phyloP scores from a whole-genome alignment of 768 basidiomycete species.

The Cytidiella melzeri region DNA sequence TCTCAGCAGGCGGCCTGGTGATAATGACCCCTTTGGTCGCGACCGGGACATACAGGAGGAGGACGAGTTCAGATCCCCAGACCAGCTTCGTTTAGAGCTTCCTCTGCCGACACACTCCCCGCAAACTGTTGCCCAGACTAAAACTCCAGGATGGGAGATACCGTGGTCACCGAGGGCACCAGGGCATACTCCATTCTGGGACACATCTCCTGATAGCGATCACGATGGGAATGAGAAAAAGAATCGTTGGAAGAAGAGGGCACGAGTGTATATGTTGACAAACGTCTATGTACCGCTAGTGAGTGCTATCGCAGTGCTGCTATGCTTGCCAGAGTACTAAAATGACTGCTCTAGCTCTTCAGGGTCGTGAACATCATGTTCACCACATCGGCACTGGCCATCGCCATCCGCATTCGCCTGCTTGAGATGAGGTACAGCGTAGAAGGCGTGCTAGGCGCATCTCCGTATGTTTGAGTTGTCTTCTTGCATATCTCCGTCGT shows the following conservation, averaged over 20 bases:
- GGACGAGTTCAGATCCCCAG: neutral
- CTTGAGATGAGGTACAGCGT: slow-evolving; percentile 44
- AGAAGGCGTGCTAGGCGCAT: slow-evolving; percentile 75
- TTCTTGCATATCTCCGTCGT: slow-evolving; percentile 1
- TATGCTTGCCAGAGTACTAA: neutral
- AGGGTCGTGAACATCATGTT: slow-evolving; percentile 81
- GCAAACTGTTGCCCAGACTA: slow-evolving; percentile 48
- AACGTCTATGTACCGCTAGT: slow-evolving; percentile 80
- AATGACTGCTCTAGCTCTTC: slow-evolving; percentile 51
- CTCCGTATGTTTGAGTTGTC: slow-evolving; percentile 67
- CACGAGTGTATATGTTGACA: slow-evolving; percentile 63
- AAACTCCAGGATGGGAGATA: slow-evolving; percentile 61
- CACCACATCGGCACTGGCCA: slow-evolving; percentile 69
- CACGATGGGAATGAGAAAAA: slow-evolving; percentile 19
- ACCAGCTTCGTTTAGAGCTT: slow-evolving; percentile 24
- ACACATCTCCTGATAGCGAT: slow-evolving; percentile 10
- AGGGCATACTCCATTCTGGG: slow-evolving; percentile 2
- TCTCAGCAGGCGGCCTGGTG: slow-evolving; percentile 22
- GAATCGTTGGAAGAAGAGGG: slow-evolving; percentile 34
- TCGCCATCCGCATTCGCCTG: slow-evolving; percentile 70
- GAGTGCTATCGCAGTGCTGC: slow-evolving; percentile 17
- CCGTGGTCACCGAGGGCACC: slow-evolving; percentile 48
- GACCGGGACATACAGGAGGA: slow-evolving; percentile 8
- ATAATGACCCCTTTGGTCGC: slow-evolving; percentile 21
- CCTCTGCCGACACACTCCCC: slow-evolving; percentile 29